Base-by-base conservation (phyloP, 2,329 filamentous ascomycete genomes). In the Sarocladium kiliense region DNA sequence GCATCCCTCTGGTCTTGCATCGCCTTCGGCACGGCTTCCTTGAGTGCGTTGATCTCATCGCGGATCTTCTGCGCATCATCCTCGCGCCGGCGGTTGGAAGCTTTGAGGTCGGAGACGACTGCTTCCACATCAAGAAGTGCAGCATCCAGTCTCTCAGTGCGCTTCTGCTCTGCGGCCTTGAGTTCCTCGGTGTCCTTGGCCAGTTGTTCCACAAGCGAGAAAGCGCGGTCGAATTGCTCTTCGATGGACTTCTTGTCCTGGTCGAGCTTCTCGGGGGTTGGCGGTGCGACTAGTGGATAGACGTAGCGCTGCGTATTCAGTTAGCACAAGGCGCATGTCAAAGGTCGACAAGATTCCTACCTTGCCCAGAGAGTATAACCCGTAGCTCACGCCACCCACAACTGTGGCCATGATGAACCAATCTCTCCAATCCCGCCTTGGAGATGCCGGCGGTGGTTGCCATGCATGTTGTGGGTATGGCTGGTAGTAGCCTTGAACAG, bases 391-490 rank as follows among this genome's bases (percentile, higher is more conserved):
- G 50, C 92, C 91, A 56, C 91, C 88, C 59, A 95, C 87, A 12
- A 97, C 89, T 0, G 94, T 99, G 7, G 94, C 94, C 91, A 97
- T 96, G 71, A 99, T 97, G 73, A 99, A 99, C 89, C 91, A 97
- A 68, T 99, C 94, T 58, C 95, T 83, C 94, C 94, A 99, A 73
- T 99, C 94, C 66, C 94, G 80, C 67, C 85, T 86, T 2, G 91
- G 91, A 2, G 85, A 73, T 55, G 80, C 77, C 1, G 79, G 79
- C 3, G 81, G 74, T 27, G 76, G 77, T 64, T 83, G 82, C 82
- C 82, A 86, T 61, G 78, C 74, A 57, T 79, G 74, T 58, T 77
- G 78, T 27, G 50, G 50, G 55, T 79, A 79, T 36, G 74, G 72
- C 58, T 73, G 77, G 61, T 72, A 78, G 66, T 74, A 73, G 58